A percentile compares a stretch with the other conserved stretches of the same genome.
Evolutionary conservation across 2,329 filamentous ascomycete genomes (phyloP).

Genomic region (Graphilbum sp.): DNA sequence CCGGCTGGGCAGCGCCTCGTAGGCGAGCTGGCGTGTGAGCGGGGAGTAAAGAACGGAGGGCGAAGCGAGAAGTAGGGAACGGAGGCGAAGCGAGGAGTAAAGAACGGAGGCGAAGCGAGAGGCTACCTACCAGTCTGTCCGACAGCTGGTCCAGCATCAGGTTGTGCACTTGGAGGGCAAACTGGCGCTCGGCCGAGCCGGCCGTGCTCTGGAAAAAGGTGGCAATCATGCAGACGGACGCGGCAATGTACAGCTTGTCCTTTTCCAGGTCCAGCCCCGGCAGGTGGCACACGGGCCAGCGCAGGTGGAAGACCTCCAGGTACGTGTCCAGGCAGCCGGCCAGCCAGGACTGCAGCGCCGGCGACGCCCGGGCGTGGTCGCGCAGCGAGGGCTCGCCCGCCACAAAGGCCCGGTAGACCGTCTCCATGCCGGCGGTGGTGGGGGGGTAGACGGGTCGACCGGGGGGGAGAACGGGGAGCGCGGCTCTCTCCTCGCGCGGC

Average conservation of each 20-base stretch:
- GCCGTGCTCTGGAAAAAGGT: neutral
- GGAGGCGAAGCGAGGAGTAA: too few species aligned
- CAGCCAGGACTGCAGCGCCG: neutral
- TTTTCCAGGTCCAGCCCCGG: neutral
- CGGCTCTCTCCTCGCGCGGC: neutral
- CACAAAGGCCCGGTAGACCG: neutral
- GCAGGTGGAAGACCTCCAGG: neutral
- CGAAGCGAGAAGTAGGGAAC: too few species aligned
- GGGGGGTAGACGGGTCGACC: too few species aligned
- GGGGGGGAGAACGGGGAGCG: neutral
- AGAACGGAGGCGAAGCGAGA: neutral
- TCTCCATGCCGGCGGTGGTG: too few species aligned
- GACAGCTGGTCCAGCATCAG: neutral
- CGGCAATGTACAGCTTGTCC: neutral
- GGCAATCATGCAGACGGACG: neutral
- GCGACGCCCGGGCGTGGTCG: neutral
- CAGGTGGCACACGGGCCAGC: neutral
- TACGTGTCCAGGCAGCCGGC: neutral
- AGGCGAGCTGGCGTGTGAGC: too few species aligned
- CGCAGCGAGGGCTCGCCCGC: neutral
- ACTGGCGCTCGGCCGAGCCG: neutral
- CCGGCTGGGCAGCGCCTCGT: too few species aligned
- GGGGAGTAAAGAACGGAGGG: too few species aligned
- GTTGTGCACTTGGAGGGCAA: neutral
- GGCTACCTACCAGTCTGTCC: neutral